A percentile compares a stretch with the other conserved stretches of the same genome.
Conservation (phyloP, 257 asterid species). For the Solanum chiquidenum region DNA sequence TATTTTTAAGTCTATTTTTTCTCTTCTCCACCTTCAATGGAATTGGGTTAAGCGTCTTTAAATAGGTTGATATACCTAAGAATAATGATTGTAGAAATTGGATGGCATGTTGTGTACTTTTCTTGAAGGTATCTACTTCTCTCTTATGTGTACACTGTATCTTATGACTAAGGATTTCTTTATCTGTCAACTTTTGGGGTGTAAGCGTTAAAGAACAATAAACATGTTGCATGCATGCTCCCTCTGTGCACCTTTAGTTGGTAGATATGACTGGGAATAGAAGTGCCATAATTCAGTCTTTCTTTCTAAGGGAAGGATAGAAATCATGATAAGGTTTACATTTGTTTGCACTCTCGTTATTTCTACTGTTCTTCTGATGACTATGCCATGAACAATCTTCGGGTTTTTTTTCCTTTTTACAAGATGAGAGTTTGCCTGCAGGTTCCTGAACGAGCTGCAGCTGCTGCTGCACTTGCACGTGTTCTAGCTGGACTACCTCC, state of each 20-base stretch:
- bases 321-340: not conserved
- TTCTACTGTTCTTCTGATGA: not conserved
- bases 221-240: not conserved
- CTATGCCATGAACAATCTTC: not conserved
- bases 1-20: not conserved
- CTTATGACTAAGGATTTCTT: not conserved
- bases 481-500: conserved; percentile 91
- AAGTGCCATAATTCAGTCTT: not conserved
- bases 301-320: not conserved
- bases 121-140: not conserved
- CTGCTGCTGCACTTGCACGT: conserved; percentile 97
- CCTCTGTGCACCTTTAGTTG: not conserved
- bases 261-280: not conserved
- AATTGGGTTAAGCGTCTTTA: not conserved
- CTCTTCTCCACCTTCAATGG: not conserved
- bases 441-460: conserved; percentile 99
- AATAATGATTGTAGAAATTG: not conserved
- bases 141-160: not conserved
- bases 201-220: not conserved
- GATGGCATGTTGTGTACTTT: not conserved
- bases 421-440: conserved; percentile 2
- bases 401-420: not conserved
- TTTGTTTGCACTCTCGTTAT: not conserved
- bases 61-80: not conserved
- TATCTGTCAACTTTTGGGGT: not conserved